phyloP scores from a whole-genome alignment of 179 eudicot species.

The Actinidia polygama region DNA sequence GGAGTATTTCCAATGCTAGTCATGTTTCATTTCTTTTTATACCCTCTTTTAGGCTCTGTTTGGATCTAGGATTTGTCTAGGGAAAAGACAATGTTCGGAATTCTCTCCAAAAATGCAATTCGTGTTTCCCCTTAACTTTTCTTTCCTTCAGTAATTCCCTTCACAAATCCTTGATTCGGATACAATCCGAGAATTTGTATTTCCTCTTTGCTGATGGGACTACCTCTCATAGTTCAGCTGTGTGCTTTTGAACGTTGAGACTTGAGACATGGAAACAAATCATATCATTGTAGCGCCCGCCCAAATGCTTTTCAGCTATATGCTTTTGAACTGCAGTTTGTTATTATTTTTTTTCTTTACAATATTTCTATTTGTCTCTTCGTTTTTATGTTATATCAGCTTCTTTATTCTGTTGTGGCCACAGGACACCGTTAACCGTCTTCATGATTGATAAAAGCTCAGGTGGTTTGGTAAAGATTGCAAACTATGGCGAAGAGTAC shows the following conservation, averaged over 20 bases:
- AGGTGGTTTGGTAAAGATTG: constrained; percentile 47
- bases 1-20: background rate
- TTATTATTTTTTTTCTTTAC: background rate
- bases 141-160: background rate
- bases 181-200: background rate
- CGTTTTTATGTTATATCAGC: background rate
- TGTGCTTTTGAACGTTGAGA: background rate
- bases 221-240: background rate
- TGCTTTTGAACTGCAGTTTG: background rate
- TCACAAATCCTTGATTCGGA: background rate
- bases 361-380: background rate
- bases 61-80: too few relatives aligned
- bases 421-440: constrained; percentile 69
- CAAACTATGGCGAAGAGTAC: constrained; percentile 78
- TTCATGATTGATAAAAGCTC: constrained; percentile 56
- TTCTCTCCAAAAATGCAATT: background rate
- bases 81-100: background rate
- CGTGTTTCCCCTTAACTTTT: background rate
- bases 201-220: background rate
- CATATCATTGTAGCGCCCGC: background rate
- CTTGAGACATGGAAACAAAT: background rate
- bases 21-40: background rate
- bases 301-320: background rate
- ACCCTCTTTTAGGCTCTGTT: too few relatives aligned
- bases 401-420: constrained; percentile 10